phyloP scores from a whole-genome alignment of 371 early-diverging fungal species.

The Mucor racemosus region DNA sequence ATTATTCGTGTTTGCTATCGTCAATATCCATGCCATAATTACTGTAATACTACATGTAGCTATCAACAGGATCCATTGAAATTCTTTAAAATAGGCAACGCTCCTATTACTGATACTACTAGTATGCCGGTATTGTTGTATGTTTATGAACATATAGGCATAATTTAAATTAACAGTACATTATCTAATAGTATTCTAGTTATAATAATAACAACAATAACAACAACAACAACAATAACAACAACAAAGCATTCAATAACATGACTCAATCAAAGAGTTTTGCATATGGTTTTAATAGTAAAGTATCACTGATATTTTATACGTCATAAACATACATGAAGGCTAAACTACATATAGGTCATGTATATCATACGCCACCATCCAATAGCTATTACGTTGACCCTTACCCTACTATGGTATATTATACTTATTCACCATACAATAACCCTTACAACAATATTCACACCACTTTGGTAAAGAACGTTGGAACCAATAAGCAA shows the following conservation, averaged over 20 bases:
- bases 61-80: neutral
- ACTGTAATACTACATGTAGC: neutral
- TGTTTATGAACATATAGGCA: neutral
- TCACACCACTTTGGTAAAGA: neutral
- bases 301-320: neutral
- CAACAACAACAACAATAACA: neutral
- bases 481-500: constrained; percentile 2
- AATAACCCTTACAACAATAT: neutral
- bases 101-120: neutral
- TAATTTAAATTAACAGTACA: neutral
- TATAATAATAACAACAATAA: neutral
- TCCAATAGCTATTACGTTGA: constrained; percentile 5
- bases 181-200: neutral
- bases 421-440: constrained; percentile 5
- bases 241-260: neutral
- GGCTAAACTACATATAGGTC: neutral
- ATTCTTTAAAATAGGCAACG: neutral
- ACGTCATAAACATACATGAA: neutral
- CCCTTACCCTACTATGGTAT: constrained; percentile 6
- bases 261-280: neutral
- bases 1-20: constrained; percentile 40
- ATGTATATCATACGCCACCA: neutral
- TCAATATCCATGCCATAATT: constrained; percentile 2
- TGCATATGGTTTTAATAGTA: constrained; percentile 3
- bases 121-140: neutral